A percentile compares a stretch with the other conserved stretches of the same genome.
These are phyloP conservation scores for Musa schizocarpa DNA, from an alignment of 176 grass and related monocot genomes.

Conservation along the genomic window DNA sequence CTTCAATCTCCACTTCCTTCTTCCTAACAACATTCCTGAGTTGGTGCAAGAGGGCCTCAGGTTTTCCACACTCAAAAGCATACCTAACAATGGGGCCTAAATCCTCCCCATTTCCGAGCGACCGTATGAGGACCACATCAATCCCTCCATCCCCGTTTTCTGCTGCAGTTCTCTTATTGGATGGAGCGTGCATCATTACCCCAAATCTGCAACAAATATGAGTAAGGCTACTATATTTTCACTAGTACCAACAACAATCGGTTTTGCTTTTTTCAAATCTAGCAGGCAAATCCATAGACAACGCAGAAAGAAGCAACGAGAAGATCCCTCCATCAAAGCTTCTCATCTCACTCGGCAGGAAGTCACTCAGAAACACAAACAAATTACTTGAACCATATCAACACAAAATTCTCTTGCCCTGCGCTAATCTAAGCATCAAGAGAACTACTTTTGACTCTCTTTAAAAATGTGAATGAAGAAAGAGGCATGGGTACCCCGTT, in stretches of 20 bases:
- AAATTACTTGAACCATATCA: not conserved
- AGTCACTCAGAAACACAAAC: not conserved
- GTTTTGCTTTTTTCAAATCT: not conserved
- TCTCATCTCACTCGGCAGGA: not conserved
- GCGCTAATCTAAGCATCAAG: too few species aligned
- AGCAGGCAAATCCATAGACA: too few species aligned
- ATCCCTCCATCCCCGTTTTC: conserved; percentile 60
- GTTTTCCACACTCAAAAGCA: conserved; percentile 64
- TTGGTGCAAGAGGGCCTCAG: conserved; percentile 64
- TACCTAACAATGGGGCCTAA: conserved; percentile 75
- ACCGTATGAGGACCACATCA: conserved; percentile 31
- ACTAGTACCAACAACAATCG: not conserved
- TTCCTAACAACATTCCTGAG: conserved; percentile 75
- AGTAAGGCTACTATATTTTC: not conserved
- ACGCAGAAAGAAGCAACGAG: too few species aligned
- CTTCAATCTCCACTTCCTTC: conserved; percentile 91
- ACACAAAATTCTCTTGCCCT: not conserved
- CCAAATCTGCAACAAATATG: not conserved
- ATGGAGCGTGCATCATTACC: conserved; percentile 36
- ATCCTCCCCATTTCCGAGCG: conserved; percentile 75
- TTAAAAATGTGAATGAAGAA: not conserved
- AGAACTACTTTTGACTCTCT: not conserved
- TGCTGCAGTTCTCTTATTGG: conserved; percentile 43
- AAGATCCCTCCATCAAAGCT: not conserved
- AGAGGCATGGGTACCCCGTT: too few species aligned